Evolutionary conservation across 352 stramenopile species (phyloP).

Genomic region (Phytophthora crassamura): DNA sequence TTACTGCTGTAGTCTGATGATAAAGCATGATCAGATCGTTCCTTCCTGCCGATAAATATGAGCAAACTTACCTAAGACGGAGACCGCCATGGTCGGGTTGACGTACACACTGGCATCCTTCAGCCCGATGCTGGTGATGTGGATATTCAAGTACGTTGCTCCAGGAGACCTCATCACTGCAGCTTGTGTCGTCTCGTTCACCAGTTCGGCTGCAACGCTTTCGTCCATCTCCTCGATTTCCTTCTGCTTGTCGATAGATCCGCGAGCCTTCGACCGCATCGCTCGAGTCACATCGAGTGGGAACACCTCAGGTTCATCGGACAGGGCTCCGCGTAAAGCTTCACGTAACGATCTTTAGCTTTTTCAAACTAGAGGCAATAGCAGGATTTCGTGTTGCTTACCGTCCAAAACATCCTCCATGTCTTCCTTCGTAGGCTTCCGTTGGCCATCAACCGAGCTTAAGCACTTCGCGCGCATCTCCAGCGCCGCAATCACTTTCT

Average conservation of each 20-base stretch:
- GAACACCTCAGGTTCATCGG: slow-evolving; percentile 51
- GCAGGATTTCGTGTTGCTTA: slow-evolving; percentile 24
- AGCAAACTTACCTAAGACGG: slow-evolving; percentile 53
- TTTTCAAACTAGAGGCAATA: background rate
- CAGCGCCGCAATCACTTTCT: slow-evolving; percentile 51
- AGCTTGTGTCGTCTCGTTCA: slow-evolving; percentile 21
- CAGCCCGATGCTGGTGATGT: slow-evolving; percentile 61
- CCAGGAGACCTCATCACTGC: slow-evolving; percentile 31
- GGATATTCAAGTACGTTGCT: slow-evolving; percentile 60
- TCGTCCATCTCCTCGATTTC: slow-evolving; percentile 33
- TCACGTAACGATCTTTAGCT: background rate
- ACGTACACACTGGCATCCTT: slow-evolving; percentile 72
- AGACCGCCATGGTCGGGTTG: slow-evolving; percentile 71
- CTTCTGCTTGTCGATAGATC: slow-evolving; percentile 41
- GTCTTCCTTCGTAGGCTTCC: slow-evolving; percentile 70
- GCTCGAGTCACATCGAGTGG: slow-evolving; percentile 33
- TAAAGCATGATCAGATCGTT: background rate
- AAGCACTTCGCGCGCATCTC: slow-evolving; percentile 63
- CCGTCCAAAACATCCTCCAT: slow-evolving; percentile 68
- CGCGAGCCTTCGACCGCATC: slow-evolving; percentile 26
- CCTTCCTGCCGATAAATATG: background rate
- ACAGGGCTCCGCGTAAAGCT: slow-evolving; percentile 50
- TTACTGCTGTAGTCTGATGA: slow-evolving; percentile 51
- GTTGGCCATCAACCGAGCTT: slow-evolving; percentile 63
- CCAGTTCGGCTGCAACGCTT: slow-evolving; percentile 25